Evolutionary conservation across 257 asterid genomes (phyloP).

Genomic region (Fraxinus excelsior): DNA sequence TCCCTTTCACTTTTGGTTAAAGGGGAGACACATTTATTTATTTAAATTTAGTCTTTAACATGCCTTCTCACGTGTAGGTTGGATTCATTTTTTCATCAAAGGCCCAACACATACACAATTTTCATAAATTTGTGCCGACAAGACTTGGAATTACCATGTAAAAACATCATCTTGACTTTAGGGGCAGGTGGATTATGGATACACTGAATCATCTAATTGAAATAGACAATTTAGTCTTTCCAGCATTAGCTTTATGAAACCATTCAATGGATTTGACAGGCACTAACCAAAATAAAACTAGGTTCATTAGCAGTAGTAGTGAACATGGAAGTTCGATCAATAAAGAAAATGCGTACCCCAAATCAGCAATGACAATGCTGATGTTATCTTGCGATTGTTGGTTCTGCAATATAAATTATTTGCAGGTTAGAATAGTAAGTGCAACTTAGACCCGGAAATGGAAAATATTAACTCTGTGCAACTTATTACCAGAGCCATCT

Average conservation of each 20-base stretch:
- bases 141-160: constrained; percentile 3
- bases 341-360: constrained; percentile 63
- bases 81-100: not conserved
- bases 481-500: constrained; percentile 72
- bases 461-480: not conserved
- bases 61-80: not conserved
- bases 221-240: constrained; percentile 1
- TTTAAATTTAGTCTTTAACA: not conserved
- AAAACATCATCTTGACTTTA: constrained; percentile 3
- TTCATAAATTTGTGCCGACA: not conserved
- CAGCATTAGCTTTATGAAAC: constrained; percentile 3
- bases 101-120: not conserved
- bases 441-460: not conserved
- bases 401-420: constrained; percentile 48
- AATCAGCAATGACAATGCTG: constrained; percentile 85
- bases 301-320: too few relatives aligned
- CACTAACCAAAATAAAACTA: not conserved
- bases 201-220: not conserved
- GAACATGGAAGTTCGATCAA: not conserved
- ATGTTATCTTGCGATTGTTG: constrained; percentile 82
- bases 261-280: constrained; percentile 2
- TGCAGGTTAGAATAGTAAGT: constrained; percentile 16
- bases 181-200: constrained; percentile 11
- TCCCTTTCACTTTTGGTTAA: not conserved
- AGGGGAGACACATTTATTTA: not conserved